Evolutionary conservation across 495 filamentous ascomycete species (phyloP), one percentile per base, ranked within the genome.

Genomic region (Polyplosphaeria fusca): DNA sequence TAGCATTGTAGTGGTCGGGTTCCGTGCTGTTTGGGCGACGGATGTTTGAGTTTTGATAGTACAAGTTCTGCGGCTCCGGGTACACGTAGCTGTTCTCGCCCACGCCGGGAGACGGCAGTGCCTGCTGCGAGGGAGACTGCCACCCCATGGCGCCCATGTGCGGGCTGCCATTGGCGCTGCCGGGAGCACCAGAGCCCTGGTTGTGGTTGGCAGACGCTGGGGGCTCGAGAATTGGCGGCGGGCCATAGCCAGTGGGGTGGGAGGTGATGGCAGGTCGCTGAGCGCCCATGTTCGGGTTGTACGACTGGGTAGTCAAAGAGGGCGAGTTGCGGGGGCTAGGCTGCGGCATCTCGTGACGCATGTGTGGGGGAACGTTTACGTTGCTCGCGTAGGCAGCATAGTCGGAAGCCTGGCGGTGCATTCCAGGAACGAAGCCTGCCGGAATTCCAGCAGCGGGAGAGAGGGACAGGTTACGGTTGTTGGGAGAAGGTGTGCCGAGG

Each of bases 211-310:
- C 70, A 22, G 63, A 66, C 20, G 71, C 61, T 14, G 86, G 91
- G 20, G 93, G 92, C 68, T 98, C 93, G 4, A 98, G 79, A 27
- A 90, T 88, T 32, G 87, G 83, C 0, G 93, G 92, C 5, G 88
- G 89, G 22, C 81, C 87, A 66, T 91, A 95, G 39, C 76, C 79
- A 9, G 74, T 82, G 0, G 91, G 91, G 71, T 95, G 89, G 18
- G 91, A 96, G 63, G 82, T 92, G 83, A 78, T 80, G 55, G 69
- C 86, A 58, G 69, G 88, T 66, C 73, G 86, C 69, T 61, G 79
- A 73, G 68, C 82, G 75, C 73, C 60, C 50, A 67, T 63, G 27
- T 52, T 72, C 56, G 78, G 84, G 53, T 76, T 79, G 11, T 83
- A 83, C 5, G 81, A 79, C 3, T 80, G 80, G 5, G 82, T 79